phyloP scores from a whole-genome alignment of 805 yeast genomes.

The Crinitomyces ghanaensis region DNA sequence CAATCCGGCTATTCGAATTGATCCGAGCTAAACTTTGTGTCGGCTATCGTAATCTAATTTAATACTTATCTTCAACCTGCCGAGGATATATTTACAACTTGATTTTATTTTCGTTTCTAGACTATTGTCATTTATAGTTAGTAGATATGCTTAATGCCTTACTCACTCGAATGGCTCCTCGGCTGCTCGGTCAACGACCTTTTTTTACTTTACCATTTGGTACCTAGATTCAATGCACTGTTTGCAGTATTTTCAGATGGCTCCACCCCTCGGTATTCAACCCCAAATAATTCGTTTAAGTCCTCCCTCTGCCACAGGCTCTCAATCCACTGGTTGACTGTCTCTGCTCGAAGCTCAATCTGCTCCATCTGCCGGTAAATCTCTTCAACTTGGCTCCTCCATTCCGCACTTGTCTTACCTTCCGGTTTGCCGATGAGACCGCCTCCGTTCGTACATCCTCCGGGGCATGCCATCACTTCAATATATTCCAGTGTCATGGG shows the following conservation, averaged over 20 bases:
- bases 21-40: no score
- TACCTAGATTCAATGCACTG: constrained; percentile 12
- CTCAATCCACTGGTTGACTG: constrained; percentile 6
- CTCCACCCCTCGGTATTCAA: constrained; percentile 13
- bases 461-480: constrained; percentile 98
- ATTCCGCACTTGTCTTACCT: constrained; percentile 20
- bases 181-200: no score
- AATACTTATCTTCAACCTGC: no score
- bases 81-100: no score
- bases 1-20: no score
- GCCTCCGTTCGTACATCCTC: constrained; percentile 96
- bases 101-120: no score
- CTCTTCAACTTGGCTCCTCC: constrained; percentile 24
- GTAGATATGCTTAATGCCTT: no score
- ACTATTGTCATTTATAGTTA: no score
- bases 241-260: constrained; percentile 3
- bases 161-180: no score
- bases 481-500: constrained; percentile 66
- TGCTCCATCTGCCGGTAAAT: constrained; percentile 25
- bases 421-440: constrained; percentile 58
- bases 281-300: constrained; percentile 7
- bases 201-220: constrained; percentile 12
- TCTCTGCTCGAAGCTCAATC: constrained; percentile 2
- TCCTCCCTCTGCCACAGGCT: constrained; percentile 7
- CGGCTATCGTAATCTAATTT: no score